phyloP scores from a whole-genome alignment of 2,329 filamentous ascomycete species.

The Torrubiella hemipterigena region DNA sequence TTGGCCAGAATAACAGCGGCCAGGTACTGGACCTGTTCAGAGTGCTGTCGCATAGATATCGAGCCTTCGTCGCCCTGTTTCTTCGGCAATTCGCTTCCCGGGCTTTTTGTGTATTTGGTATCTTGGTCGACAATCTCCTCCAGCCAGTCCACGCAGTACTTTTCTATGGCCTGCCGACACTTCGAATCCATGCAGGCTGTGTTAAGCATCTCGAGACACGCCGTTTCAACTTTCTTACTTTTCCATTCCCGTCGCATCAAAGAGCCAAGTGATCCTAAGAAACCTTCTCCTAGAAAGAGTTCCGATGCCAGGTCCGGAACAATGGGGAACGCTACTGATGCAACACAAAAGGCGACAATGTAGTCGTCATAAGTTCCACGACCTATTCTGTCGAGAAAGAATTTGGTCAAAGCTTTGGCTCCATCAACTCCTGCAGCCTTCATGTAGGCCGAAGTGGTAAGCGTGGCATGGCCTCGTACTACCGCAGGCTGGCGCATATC shows the following conservation, averaged over 20 bases:
- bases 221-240: constrained; percentile 74
- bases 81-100: constrained; percentile 39
- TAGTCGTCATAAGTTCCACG: constrained; percentile 77
- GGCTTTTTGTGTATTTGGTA: constrained; percentile 39
- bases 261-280: constrained; percentile 63
- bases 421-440: constrained; percentile 64
- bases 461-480: constrained; percentile 68
- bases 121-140: constrained; percentile 70
- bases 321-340: constrained; percentile 76
- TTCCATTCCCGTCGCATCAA: constrained; percentile 73
- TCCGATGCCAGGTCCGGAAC: constrained; percentile 62
- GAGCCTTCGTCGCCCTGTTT: constrained; percentile 48
- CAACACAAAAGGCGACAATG: constrained; percentile 87
- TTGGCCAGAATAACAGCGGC: constrained; percentile 71
- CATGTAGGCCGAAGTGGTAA: constrained; percentile 74
- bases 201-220: constrained; percentile 80
- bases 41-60: constrained; percentile 49
- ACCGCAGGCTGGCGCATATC: constrained; percentile 68
- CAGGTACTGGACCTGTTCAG: constrained; percentile 47
- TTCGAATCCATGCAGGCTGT: constrained; percentile 76
- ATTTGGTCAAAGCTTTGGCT: constrained; percentile 55
- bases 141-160: constrained; percentile 79
- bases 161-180: constrained; percentile 73
- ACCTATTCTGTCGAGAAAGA: constrained; percentile 60
- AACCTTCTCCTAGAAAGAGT: constrained; percentile 81